Conservation (phyloP, 2,329 filamentous ascomycete genomes). For the Fusarium concolor region DNA sequence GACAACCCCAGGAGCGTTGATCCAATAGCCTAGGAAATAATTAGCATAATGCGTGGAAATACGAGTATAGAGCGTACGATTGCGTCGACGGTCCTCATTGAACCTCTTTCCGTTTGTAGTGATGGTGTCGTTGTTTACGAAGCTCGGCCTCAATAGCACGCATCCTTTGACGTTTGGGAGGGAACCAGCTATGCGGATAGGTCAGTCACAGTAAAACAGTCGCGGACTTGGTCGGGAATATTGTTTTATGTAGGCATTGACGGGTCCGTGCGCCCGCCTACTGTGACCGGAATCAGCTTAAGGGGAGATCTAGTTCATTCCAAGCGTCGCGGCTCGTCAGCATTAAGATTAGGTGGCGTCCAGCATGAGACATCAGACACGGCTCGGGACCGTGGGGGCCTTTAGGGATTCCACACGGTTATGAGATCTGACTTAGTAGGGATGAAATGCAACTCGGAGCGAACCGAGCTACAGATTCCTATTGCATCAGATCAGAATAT, state of each 20-base stretch:
- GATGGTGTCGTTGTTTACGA: not conserved
- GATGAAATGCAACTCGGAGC: rapidly evolving
- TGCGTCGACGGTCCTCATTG: not conserved
- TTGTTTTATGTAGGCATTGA: not conserved
- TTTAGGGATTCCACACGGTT: too few relatives aligned
- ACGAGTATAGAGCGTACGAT: not conserved
- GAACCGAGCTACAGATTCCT: not conserved
- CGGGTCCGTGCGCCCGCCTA: not conserved
- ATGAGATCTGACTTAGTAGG: too few relatives aligned
- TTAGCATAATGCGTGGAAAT: not conserved
- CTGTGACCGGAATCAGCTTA: not conserved
- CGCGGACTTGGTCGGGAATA: not conserved
- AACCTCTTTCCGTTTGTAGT: not conserved
- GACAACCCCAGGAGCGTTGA: not conserved
- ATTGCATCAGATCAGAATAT: not conserved
- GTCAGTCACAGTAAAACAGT: too few relatives aligned
- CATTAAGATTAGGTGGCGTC: not conserved
- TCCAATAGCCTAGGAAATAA: not conserved
- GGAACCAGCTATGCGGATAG: not conserved
- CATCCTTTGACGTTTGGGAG: not conserved
- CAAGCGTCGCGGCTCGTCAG: not conserved
- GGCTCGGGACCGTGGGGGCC: too few relatives aligned
- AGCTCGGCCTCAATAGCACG: not conserved
- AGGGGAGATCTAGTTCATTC: not conserved
- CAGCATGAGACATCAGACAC: too few relatives aligned